Conservation (phyloP, 768 basidiomycete genomes). For the Boletus reticuloceps region DNA sequence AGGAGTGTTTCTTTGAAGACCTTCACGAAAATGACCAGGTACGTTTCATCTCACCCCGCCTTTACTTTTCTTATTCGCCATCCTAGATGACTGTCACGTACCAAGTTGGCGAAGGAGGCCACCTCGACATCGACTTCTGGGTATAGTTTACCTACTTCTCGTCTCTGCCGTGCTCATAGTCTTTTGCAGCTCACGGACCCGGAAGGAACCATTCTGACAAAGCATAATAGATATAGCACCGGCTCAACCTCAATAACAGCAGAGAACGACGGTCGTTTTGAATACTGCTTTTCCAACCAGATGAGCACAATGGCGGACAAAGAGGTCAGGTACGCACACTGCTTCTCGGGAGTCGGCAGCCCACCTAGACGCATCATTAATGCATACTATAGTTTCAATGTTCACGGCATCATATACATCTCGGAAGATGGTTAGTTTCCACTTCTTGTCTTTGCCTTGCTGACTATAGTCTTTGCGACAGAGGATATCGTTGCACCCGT, state of each 20-base stretch:
- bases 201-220: slow-evolving; percentile 58
- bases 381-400: slow-evolving; percentile 74
- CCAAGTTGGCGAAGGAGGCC: slow-evolving; percentile 96
- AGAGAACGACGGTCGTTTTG: slow-evolving; percentile 80
- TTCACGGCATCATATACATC: slow-evolving; percentile 94
- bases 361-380: neutral
- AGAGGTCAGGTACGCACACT: slow-evolving; percentile 69
- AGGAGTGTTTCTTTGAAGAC: slow-evolving; percentile 97
- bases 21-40: slow-evolving; percentile 90
- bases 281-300: slow-evolving; percentile 98
- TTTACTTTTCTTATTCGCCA: neutral
- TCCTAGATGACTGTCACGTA: slow-evolving; percentile 97
- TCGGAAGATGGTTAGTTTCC: slow-evolving; percentile 71
- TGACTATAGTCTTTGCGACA: slow-evolving; percentile 8
- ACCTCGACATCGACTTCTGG: slow-evolving; percentile 98
- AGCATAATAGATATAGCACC: slow-evolving; percentile 84
- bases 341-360: neutral
- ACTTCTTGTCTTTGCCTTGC: neutral
- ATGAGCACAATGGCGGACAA: slow-evolving; percentile 98
- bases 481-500: slow-evolving; percentile 88
- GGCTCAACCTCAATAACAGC: slow-evolving; percentile 89
- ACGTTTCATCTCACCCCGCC: slow-evolving; percentile 1
- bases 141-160: slow-evolving; percentile 40
- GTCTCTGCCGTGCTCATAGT: neutral
- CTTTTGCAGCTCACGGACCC: slow-evolving; percentile 76